Conservation (phyloP, 2,329 filamentous ascomycete genomes). For the Bisporella sp. region DNA sequence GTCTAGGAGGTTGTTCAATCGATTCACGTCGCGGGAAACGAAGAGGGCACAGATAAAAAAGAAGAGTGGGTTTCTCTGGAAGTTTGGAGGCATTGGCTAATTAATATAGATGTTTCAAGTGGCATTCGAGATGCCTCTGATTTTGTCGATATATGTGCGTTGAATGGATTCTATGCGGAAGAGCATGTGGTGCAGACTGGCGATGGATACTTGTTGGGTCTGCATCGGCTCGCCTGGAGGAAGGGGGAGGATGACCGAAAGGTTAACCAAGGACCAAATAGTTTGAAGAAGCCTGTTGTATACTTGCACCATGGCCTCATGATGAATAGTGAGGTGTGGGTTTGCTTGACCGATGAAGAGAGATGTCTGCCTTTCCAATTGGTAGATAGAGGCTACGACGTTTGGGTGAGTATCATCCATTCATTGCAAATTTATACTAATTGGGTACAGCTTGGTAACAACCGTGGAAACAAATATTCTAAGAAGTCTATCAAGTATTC, state of each 20-base stretch:
- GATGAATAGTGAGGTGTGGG: constrained; percentile 99
- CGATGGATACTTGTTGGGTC: constrained; percentile 85
- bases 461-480: constrained; percentile 97
- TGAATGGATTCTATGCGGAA: constrained; percentile 89
- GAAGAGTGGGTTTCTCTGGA: constrained; percentile 56
- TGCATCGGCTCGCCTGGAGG: constrained; percentile 80
- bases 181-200: constrained; percentile 93
- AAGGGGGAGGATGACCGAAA: constrained; percentile 73
- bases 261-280: constrained; percentile 65
- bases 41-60: constrained; percentile 61
- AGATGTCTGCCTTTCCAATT: constrained; percentile 83
- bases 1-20: constrained; percentile 78
- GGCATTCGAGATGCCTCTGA: constrained; percentile 81
- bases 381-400: constrained; percentile 87
- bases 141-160: constrained; percentile 86
- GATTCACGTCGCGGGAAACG: constrained; percentile 62
- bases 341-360: constrained; percentile 80
- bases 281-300: constrained; percentile 73
- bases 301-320: constrained; percentile 94
- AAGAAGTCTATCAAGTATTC: constrained; percentile 81
- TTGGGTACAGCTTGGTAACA: constrained; percentile 73
- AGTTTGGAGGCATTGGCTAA: constrained; percentile 48
- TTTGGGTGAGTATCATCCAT: constrained; percentile 60
- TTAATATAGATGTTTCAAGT: constrained; percentile 52
- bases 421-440: constrained; percentile 14